These are phyloP conservation scores for Saussurea involucrata DNA, from an alignment of 129 eudicot genomes.

Conservation along the genomic window DNA sequence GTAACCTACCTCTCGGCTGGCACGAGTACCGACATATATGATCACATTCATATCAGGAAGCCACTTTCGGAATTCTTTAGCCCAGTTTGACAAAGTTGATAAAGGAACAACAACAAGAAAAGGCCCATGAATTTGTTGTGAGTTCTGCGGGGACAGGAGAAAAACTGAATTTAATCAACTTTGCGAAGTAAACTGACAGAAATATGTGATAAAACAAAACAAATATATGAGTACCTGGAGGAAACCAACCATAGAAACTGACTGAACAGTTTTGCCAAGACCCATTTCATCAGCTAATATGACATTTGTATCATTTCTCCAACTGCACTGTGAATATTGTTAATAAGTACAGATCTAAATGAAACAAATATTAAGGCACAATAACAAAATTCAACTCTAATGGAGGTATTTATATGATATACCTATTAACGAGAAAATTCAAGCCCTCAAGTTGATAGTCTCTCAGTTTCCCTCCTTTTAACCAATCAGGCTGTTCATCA, in stretches of 20 bases:
- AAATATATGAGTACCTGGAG: conserved; percentile 54
- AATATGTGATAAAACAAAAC: not conserved
- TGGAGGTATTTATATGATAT: conserved; percentile 14
- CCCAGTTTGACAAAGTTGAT: conserved; percentile 98
- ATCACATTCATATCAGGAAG: conserved; percentile 93
- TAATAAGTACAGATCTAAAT: conserved; percentile 30
- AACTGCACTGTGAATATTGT: conserved; percentile 58
- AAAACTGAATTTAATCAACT: conserved; percentile 3
- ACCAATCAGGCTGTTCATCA: conserved; percentile 99
- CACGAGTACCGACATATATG: conserved; percentile 97
- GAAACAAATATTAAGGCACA: not conserved
- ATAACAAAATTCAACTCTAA: not conserved
- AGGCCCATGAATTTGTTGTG: conserved; percentile 95
- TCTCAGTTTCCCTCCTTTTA: conserved; percentile 93
- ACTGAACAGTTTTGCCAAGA: conserved; percentile 98
- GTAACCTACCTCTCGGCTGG: conserved; percentile 88
- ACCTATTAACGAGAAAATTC: conserved; percentile 98
- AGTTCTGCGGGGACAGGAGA: conserved; percentile 48
- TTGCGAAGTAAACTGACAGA: conserved; percentile 2
- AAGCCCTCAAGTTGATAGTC: conserved; percentile 99
- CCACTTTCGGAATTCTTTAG: conserved; percentile 97
- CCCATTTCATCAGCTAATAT: conserved; percentile 99
- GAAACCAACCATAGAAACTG: conserved; percentile 98
- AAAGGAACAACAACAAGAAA: conserved; percentile 98
- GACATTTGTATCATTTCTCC: conserved; percentile 98